Evolutionary conservation across 2,329 filamentous ascomycete species (phyloP), one percentile per base, ranked within the genome.

Genomic region (Hypoxylon sp.): DNA sequence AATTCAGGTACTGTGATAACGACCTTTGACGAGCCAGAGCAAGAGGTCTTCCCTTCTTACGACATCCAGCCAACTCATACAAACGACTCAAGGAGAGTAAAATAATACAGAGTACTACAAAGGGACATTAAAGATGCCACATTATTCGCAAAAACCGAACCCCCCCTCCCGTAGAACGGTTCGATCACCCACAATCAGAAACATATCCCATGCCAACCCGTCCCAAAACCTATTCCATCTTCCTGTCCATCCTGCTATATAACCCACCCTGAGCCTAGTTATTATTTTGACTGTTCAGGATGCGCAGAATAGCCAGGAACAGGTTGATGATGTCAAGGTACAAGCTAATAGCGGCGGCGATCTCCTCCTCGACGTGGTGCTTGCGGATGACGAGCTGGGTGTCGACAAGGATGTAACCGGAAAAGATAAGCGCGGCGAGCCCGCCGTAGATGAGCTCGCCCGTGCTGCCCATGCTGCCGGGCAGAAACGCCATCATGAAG

Each of bases 311-410:
- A 55, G 93, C 91, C 70, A 99, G 84, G 87, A 99, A 99, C 70
- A 99, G 80, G 85, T 99, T 99, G 83, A 98, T 92, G 68, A 98
- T 89, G 78, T 98, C 94, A 51, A 99, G 86, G 78, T 99, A 99
- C 50, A 99, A 85, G 75, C 92, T 95, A 78, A 99, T 97, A 8
- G 92, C 90, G 51, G 94, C 94, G 6, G 94, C 93, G 76, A 98
- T 97, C 84, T 97, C 94, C 85, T 97, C 94, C 81, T 99, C 95
- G 54, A 97, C 93, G 75, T 98, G 94, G 80, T 97, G 95, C 79
- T 97, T 92, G 74, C 94, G 88, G 87, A 99, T 91, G 65, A 99
- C 88, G 72, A 99, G 82, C 84, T 99, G 95, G 0, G 95, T 99
- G 76, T 99, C 95, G 48, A 98, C 92, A 48, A 99, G 85, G 65